Conservation (phyloP, 2,329 filamentous ascomycete genomes). For the Colletotrichum musae region DNA sequence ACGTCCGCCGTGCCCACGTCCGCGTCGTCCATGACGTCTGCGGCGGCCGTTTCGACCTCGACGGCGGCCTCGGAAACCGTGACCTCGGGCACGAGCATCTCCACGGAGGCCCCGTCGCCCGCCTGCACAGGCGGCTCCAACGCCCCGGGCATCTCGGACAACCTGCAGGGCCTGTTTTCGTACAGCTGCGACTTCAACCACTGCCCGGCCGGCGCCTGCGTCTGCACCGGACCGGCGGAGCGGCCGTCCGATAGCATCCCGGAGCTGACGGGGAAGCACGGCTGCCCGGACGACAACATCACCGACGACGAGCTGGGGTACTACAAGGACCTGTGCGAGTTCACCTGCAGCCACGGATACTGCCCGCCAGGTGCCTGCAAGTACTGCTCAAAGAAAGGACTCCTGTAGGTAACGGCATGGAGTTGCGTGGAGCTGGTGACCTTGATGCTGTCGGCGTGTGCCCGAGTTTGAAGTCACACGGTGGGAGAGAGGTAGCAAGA, state of each 20-base stretch:
- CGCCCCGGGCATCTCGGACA: slow-evolving; percentile 1
- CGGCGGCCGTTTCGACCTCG: neutral
- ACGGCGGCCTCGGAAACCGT: slow-evolving; percentile 19
- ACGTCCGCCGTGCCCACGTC: neutral
- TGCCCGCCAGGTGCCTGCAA: slow-evolving; percentile 15
- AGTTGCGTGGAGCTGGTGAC: too few relatives aligned
- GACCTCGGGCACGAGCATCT: slow-evolving; percentile 9
- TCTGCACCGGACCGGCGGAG: slow-evolving; percentile 4
- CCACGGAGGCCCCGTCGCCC: neutral
- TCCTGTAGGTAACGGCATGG: too few relatives aligned
- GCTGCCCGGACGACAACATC: slow-evolving; percentile 11
- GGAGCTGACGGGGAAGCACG: neutral
- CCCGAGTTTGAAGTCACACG: neutral
- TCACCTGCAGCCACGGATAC: slow-evolving; percentile 10
- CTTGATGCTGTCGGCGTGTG: neutral
- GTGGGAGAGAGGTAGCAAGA: neutral
- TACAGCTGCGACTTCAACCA: slow-evolving; percentile 18
- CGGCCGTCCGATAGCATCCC: slow-evolving; percentile 2
- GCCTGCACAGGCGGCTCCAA: slow-evolving; percentile 4
- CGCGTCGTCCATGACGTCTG: too few relatives aligned
- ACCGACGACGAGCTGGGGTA: neutral
- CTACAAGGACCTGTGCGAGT: slow-evolving; percentile 14
- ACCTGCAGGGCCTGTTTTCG: slow-evolving; percentile 17
- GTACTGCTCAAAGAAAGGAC: neutral
- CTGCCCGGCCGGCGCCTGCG: slow-evolving; percentile 2